Evolutionary conservation across 73 alveolate genomes (phyloP), one percentile per base, ranked within the genome.

Genomic region (Paramecium pentaurelia): DNA sequence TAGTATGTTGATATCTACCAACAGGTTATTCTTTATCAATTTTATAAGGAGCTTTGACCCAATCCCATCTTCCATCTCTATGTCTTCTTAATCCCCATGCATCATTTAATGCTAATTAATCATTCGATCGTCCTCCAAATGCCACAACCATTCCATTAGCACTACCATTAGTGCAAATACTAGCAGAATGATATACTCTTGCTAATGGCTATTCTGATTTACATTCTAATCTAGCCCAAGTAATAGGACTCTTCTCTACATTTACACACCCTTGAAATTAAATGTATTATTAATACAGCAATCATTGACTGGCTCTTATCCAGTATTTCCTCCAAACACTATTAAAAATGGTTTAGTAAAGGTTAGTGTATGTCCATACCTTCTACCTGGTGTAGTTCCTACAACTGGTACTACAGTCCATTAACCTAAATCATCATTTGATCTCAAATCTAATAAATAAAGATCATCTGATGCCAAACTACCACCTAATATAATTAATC

Each of bases 51-150:
- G 99, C 99, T 20, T 92, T 92, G 37, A 94, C 98, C 99, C 99
- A 97, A 93, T 97, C 99, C 99, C 99, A 97, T 92, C 98, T 93
- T 2, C 99, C 99, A 94, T 97, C 99, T 95, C 99, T 93, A 90
- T 97, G 99, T 70, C 98, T 93, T 96, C 99, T 96, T 9, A 97
- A 92, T 18, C 99, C 99, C 99, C 99, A 97, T 28, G 98, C 95
- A 92, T 97, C 99, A 87, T 97, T 97, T 44, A 97, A 93, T 32
- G 99, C 98, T 85, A 87, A 64, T 71, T 95, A 86, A 92, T 97
- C 99, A 25, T 95, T 93, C 14, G 99, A 96, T 86, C 99, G 92
- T 44, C 99, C 99, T 9, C 99, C 99, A 94, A 95, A 97, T 45
- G 96, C 95, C 7, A 97, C 98, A 94, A 97, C 97, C 99, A 97